Base-by-base conservation (phyloP, 2,329 filamentous ascomycete species). In the Fusarium annulatum region DNA sequence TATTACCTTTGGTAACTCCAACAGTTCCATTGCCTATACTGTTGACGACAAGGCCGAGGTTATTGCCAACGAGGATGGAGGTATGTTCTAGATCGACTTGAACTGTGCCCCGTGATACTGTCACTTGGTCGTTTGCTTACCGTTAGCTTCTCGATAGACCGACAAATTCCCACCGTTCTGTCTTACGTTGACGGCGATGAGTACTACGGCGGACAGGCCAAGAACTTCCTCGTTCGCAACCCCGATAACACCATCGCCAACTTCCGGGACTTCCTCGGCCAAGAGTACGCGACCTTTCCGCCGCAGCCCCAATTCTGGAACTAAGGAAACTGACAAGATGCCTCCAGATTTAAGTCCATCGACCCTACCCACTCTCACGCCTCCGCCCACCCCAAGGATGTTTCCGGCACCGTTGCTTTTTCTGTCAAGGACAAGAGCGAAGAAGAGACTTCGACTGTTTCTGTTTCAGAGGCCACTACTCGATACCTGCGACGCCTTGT, bases 51-150 rank as follows among this genome's bases (percentile, higher is more conserved):
- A 97, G 88, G 92, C 95, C 74, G 94, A 98, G 83, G 96, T 99
- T 74, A 98, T 99, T 85, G 96, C 96, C 81, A 98, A 99, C 86
- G 96, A 98, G 87, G 96, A 98, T 81, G 96, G 96, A 88, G 94
- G 94, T 95, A 82, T 80, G 90, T 85, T 23, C 48, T 6, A 11
- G 42, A 34, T 19, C 14, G 19, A 12, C 28, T 34, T 16, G 19
- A 30, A 15, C 30, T 65, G 26, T 30, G 23, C 38, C 26, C 23
- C 26, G 14, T 33, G 8, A 21, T 33, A 33, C 33, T 26, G 26
- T 28, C 19, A 46, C 28, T 53, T 23, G 43, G 19, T 18, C 33
- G 36, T n/a, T 51, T 61, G 59, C 68, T 74, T 66, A 74, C 52
- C 48, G 41, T 11, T 7, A 7, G 56, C 67, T 42, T 68, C 76